A percentile compares a stretch with the other conserved stretches of the same genome.
Evolutionary conservation across 108 stramenopile genomes (phyloP).

Genomic region (Discostella stelligeroides): DNA sequence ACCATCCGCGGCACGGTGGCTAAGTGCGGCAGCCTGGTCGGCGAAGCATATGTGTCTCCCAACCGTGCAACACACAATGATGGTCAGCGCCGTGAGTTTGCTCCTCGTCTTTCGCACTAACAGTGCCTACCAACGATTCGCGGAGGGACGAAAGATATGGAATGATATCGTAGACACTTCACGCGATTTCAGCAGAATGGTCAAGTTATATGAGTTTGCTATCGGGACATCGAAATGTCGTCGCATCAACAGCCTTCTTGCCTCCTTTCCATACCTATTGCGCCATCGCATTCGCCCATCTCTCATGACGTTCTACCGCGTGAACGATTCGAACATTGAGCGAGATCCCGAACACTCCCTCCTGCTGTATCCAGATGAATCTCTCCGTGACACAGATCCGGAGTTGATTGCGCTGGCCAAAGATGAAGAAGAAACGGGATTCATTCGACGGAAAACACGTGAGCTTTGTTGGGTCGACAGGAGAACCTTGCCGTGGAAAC

Average conservation of each 20-base stretch:
- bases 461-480: slow-evolving; percentile 86
- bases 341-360: slow-evolving; percentile 81
- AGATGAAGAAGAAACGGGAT: slow-evolving; percentile 69
- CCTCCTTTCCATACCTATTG: slow-evolving; percentile 84
- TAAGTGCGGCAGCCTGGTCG: not conserved
- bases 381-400: slow-evolving; percentile 43
- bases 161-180: slow-evolving; percentile 68
- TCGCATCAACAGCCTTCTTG: slow-evolving; percentile 70
- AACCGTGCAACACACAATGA: slow-evolving; percentile 73
- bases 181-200: slow-evolving; percentile 84
- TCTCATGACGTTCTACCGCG: slow-evolving; percentile 57
- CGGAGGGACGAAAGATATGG: slow-evolving; percentile 89
- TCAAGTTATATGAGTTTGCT: slow-evolving; percentile 79
- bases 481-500: slow-evolving; percentile 82
- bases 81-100: slow-evolving; percentile 83
- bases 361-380: slow-evolving; percentile 72
- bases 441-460: slow-evolving; percentile 64
- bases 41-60: slow-evolving; percentile 61
- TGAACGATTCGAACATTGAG: slow-evolving; percentile 63
- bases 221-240: slow-evolving; percentile 71
- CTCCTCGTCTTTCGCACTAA: slow-evolving; percentile 93
- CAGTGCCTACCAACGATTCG: slow-evolving; percentile 90
- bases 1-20: slow-evolving; percentile 9
- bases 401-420: slow-evolving; percentile 59
- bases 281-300: slow-evolving; percentile 84